Base-by-base conservation (phyloP, 2,329 filamentous ascomycete species). In the Aspergillus eucalypticola region DNA sequence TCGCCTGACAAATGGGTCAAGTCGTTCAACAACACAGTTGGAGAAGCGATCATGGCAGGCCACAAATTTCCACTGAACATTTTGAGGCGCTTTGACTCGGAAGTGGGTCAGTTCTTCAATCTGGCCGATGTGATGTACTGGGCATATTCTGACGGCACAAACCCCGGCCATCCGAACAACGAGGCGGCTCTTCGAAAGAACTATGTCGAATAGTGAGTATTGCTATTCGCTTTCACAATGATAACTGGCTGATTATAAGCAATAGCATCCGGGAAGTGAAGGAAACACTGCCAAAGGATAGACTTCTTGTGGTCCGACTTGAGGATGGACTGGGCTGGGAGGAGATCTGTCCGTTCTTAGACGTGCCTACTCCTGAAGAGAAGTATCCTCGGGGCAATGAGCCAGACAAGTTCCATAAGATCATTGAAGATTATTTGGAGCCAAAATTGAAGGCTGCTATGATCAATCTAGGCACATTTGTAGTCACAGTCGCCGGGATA, bases 261-360 rank as follows among this genome's bases (percentile, higher is more conserved):
- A 21, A 8, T 41, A 70, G 68, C 25, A 69, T 70, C 32, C 59
- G 61, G 23, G 41, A 8, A 15, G 65, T 57, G 1, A 70, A 70
- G 27, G 56, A 57, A 8, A 62, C 51, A 2, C 60, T 70, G 5
- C 66, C 67, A 0, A 60, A 64, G 10, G 66, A 69, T 8, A 64
- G 66, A 5, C 49, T 67, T 0, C 63, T 62, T 15, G 53, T 65
- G 0, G 61, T 70, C 49, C 51, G 59, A 21, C 61, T 70, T 3
- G 66, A 69, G 19, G 63, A 69, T 8, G 67, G 62, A 13, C 54
- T 69, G 8, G 67, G 62, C 11, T 69, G 67, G 68, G 63, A 68
- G 7, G 49, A 61, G 1, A 68, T 70, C 19, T 70, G 68, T n/a
- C 66, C 67, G 3, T 70, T 68, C 52, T 35, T 70, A 1, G 64